A percentile compares a stretch with the other conserved stretches of the same genome.
These are phyloP conservation scores for Mucuna pruriens DNA, from an alignment of 306 rosid species.

Conservation along the genomic window DNA sequence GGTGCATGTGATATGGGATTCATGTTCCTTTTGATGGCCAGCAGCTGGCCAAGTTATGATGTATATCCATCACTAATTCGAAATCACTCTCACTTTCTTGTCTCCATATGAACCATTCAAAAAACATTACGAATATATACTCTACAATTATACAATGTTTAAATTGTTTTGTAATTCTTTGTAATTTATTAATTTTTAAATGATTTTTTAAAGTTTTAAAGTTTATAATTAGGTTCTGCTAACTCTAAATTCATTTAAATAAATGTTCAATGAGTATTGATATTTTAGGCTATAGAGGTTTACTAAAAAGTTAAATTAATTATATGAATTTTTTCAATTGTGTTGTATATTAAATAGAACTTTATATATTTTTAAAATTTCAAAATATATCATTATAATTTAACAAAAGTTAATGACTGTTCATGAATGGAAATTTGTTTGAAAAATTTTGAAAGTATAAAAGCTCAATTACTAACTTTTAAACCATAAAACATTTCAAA, in stretches of 20 bases:
- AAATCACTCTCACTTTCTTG: conserved; percentile 9
- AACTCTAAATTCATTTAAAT: neutral
- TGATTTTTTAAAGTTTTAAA: neutral
- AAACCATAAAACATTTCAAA: too few species aligned
- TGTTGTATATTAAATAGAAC: too few species aligned
- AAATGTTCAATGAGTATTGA: too few species aligned
- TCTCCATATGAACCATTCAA: conserved; percentile 40
- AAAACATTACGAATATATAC: conserved; percentile 4
- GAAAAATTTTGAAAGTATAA: too few species aligned
- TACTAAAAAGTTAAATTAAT: too few species aligned
- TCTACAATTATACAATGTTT: neutral
- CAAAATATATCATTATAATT: too few species aligned
- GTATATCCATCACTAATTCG: conserved; percentile 35
- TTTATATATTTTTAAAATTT: too few species aligned
- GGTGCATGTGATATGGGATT: conserved; percentile 39
- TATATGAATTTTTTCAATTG: too few species aligned
- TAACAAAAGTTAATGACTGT: too few species aligned
- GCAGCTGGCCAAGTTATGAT: conserved; percentile 38
- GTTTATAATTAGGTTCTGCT: neutral
- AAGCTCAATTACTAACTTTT: too few species aligned
- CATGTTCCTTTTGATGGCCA: conserved; percentile 40
- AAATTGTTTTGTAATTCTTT: neutral
- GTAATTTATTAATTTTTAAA: neutral
- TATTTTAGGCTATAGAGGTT: too few species aligned
- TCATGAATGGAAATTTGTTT: too few species aligned